Conservation (phyloP, 352 stramenopile genomes). For the Pythium vanterpoolii region DNA sequence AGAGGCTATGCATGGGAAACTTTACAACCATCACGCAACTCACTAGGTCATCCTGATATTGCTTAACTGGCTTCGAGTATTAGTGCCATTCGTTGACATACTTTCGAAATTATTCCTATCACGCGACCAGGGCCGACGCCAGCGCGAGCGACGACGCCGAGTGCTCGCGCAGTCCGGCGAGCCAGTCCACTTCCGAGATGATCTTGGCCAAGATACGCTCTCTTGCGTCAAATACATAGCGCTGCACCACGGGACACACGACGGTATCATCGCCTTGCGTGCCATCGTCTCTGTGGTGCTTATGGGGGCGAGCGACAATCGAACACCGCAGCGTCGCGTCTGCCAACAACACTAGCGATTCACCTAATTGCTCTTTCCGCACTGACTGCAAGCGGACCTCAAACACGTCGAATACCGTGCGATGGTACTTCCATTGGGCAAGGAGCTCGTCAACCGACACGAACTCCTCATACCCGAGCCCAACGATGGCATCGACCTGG, state of each 20-base stretch:
- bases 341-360: slow-evolving; percentile 26
- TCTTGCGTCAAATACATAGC: slow-evolving; percentile 38
- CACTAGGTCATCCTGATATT: too few relatives aligned
- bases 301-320: slow-evolving; percentile 11
- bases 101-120: too few relatives aligned
- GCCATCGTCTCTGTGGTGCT: slow-evolving; percentile 24
- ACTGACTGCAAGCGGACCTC: slow-evolving; percentile 32
- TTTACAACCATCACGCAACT: too few relatives aligned
- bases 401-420: slow-evolving; percentile 42
- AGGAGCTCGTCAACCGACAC: slow-evolving; percentile 34
- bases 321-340: neutral
- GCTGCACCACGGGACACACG: slow-evolving; percentile 36
- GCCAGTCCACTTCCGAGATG: slow-evolving; percentile 47
- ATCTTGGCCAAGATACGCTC: slow-evolving; percentile 32
- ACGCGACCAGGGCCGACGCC: neutral
- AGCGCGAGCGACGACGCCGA: neutral
- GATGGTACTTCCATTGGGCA: slow-evolving; percentile 43
- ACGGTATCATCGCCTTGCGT: slow-evolving; percentile 2
- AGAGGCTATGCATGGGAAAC: too few relatives aligned
- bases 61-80: too few relatives aligned
- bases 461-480: slow-evolving; percentile 37
- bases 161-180: slow-evolving; percentile 19
- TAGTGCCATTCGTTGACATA: too few relatives aligned
- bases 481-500: slow-evolving; percentile 13
- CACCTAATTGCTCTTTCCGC: slow-evolving; percentile 27